Conservation (phyloP, 257 asterid genomes). For the Solanum pennellii region DNA sequence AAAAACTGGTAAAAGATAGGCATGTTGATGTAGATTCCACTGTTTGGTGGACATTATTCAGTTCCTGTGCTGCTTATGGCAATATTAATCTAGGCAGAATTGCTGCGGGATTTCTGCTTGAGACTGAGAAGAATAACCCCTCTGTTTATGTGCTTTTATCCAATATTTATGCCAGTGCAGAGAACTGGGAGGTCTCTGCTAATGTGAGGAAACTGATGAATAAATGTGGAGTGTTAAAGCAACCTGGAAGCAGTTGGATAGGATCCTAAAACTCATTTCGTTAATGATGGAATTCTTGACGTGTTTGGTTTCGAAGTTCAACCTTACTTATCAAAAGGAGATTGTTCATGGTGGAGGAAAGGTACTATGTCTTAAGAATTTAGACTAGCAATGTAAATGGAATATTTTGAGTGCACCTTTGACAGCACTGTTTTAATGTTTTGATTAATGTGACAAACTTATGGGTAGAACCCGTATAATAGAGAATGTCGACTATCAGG, state of each 20-base stretch:
- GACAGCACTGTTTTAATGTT: background rate
- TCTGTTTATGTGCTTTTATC: conserved; percentile 53
- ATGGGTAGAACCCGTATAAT: background rate
- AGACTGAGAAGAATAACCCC: conserved; percentile 44
- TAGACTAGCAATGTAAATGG: background rate
- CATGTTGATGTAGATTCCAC: conserved; percentile 32
- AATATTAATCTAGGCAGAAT: conserved; percentile 50
- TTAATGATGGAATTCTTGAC: background rate
- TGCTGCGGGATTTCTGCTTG: conserved; percentile 43
- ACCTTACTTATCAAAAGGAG: background rate
- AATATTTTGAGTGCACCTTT: background rate
- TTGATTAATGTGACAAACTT: background rate
- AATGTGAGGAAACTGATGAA: conserved; percentile 54
- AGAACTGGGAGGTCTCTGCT: conserved; percentile 81
- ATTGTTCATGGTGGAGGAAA: background rate
- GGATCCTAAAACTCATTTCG: background rate
- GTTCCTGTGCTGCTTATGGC: conserved; percentile 61
- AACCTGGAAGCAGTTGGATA: conserved; percentile 54
- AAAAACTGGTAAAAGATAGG: conserved; percentile 27
- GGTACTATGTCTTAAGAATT: background rate
- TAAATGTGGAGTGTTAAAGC: conserved; percentile 44
- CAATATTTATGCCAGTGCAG: conserved; percentile 67
- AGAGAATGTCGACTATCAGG: background rate
- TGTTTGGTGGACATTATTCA: conserved; percentile 74
- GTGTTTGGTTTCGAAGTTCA: background rate